Evolutionary conservation across 257 asterid genomes (phyloP).

Genomic region (Gentiana macrophylla): DNA sequence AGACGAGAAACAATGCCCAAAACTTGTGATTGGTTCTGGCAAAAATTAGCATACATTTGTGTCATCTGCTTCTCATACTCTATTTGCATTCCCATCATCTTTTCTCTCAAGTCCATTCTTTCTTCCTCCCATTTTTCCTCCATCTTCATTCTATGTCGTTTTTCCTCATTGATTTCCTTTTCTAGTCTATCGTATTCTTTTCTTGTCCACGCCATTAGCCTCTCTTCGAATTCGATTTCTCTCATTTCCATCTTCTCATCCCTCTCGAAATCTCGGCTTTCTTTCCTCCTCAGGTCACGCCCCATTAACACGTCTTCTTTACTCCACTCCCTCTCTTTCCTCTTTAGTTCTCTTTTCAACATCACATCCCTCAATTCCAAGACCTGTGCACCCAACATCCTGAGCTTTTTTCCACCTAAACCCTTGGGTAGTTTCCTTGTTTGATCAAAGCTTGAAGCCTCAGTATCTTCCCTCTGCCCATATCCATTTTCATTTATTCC

Average conservation of each 20-base stretch:
- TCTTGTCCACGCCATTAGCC: conserved; percentile 39
- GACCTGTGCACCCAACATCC: conserved; percentile 43
- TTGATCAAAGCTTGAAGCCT: conserved; percentile 16
- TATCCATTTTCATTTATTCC: conserved; percentile 22
- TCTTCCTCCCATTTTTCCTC: conserved; percentile 88
- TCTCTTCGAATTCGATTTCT: conserved; percentile 48
- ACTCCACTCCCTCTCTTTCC: conserved; percentile 66
- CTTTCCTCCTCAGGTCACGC: conserved; percentile 23
- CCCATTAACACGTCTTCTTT: conserved; percentile 33
- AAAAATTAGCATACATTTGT: conserved; percentile 85
- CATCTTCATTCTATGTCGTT: conserved; percentile 52
- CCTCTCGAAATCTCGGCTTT: conserved; percentile 30
- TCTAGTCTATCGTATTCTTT: conserved; percentile 59
- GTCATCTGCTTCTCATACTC: conserved; percentile 92
- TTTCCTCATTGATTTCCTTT: conserved; percentile 57
- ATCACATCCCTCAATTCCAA: conserved; percentile 55
- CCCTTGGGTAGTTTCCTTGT: conserved; percentile 30
- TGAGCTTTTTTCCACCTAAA: conserved; percentile 33
- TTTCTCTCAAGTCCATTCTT: conserved; percentile 88
- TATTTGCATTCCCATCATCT: conserved; percentile 63
- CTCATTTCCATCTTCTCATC: conserved; percentile 29
- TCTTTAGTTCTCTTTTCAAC: conserved; percentile 58
- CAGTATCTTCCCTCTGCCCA: conserved; percentile 25
- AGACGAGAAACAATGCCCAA: conserved; percentile 59
- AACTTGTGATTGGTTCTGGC: conserved; percentile 83